Conservation (phyloP, 2,329 filamentous ascomycete genomes). For the Fusarium sp. region DNA sequence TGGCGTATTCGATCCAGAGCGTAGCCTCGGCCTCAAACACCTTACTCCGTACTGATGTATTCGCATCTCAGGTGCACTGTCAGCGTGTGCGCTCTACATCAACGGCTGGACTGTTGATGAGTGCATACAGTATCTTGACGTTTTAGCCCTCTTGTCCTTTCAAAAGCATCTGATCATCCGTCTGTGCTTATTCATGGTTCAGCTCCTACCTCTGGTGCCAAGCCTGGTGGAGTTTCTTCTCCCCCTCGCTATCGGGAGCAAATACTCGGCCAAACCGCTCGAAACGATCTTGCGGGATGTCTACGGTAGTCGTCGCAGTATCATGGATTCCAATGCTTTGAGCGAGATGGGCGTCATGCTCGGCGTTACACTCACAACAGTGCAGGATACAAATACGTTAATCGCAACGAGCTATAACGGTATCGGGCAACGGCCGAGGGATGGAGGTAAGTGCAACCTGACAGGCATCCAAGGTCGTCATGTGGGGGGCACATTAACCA, state of each 20-base stretch:
- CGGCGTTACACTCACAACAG: neutral
- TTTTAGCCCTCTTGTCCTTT: neutral
- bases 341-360: neutral
- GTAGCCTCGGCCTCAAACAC: too few relatives aligned
- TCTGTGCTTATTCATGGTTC: neutral
- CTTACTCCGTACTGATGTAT: too few relatives aligned
- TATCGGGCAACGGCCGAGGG: neutral
- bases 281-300: neutral
- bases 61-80: neutral
- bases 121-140: neutral
- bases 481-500: too few relatives aligned
- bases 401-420: neutral
- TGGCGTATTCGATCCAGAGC: too few relatives aligned
- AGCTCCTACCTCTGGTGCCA: neutral
- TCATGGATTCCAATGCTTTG: neutral
- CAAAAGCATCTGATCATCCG: neutral
- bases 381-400: neutral
- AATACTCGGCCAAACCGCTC: neutral
- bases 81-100: neutral
- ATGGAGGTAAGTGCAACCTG: neutral
- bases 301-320: neutral
- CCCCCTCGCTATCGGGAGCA: neutral
- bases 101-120: neutral
- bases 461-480: neutral
- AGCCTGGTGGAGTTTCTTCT: neutral